Base-by-base conservation (phyloP, 163 green algal species). In the Scenedesmus sp. region DNA sequence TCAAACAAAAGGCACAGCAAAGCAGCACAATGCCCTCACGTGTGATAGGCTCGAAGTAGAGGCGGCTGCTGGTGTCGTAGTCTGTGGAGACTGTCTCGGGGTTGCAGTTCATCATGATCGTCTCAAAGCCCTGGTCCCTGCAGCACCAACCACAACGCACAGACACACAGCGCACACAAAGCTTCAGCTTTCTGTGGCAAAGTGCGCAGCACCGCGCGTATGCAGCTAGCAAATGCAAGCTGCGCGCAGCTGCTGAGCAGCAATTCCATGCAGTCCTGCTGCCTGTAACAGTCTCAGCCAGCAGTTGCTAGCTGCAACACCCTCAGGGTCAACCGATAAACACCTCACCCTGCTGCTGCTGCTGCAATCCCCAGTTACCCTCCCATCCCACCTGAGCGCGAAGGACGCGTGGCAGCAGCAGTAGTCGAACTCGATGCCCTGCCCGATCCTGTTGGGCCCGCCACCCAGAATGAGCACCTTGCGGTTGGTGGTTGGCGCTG, bases 21-120 rank as follows among this genome's bases (percentile, higher is more conserved):
- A 67, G 94, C 16, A 93, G 7, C 59, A 8, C 70, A 79, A 18
- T 23, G 7, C 23, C 1, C 5, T 13, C 23, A 79, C 70, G 4
- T 79, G 70, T 97, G 86, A 99, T 93, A 20, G 98, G 98, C 96
- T 99, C 98, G 91, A 99, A 99, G 97, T 99, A 99, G 20, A 99
- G 97, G 74, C 98, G 96, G 93, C 96, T 97, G 82, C 94, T 98
- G 90, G 98, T 99, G 96, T 99, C 98, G 93, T 99, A 99, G 95
- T 99, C 98, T 16, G 97, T 99, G 34, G 97, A 99, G 26, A 99
- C 98, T 6, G 98, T 99, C 96, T 99, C 98, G 0, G 98, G 98
- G 96, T 99, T 99, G 95, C 94, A 98, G 96, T 99, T 99, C 97
- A 99, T 99, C 98, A 99, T 99, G 96, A 99, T 99, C 59, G 98